A percentile compares a stretch with the other conserved stretches of the same genome.
Evolutionary conservation across 164 flowering plant genomes (phyloP).

Genomic region (Protea cynaroides): DNA sequence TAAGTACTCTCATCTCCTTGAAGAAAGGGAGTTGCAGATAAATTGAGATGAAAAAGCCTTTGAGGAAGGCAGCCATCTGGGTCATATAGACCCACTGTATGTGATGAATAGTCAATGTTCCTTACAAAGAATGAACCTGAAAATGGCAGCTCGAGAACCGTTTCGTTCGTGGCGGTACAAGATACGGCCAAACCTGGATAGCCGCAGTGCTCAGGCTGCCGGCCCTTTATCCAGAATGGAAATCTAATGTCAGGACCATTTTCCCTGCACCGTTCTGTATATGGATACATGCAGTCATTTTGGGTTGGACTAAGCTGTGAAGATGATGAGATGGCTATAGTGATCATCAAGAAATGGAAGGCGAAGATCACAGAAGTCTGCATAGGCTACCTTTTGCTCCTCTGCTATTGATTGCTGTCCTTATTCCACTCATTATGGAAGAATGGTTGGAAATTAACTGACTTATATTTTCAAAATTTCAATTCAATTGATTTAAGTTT

Average conservation of each 20-base stretch:
- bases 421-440: no score
- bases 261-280: neutral
- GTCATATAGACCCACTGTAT: neutral
- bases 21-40: neutral
- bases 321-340: no score
- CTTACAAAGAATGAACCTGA: slow-evolving; percentile 4
- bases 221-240: slow-evolving; percentile 1
- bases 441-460: no score
- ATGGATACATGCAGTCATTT: neutral
- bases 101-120: neutral
- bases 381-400: no score
- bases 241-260: neutral
- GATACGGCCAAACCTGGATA: slow-evolving; percentile 4
- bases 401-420: no score
- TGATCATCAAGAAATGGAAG: no score
- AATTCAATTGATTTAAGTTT: no score
- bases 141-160: slow-evolving; percentile 1
- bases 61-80: neutral
- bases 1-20: no score
- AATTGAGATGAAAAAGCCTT: neutral
- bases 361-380: no score
- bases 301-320: no score
- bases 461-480: no score
- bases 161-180: neutral
- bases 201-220: slow-evolving; percentile 3